Base-by-base conservation (phyloP, 176 grass and related monocot species). In the Lolium multiflorum region DNA sequence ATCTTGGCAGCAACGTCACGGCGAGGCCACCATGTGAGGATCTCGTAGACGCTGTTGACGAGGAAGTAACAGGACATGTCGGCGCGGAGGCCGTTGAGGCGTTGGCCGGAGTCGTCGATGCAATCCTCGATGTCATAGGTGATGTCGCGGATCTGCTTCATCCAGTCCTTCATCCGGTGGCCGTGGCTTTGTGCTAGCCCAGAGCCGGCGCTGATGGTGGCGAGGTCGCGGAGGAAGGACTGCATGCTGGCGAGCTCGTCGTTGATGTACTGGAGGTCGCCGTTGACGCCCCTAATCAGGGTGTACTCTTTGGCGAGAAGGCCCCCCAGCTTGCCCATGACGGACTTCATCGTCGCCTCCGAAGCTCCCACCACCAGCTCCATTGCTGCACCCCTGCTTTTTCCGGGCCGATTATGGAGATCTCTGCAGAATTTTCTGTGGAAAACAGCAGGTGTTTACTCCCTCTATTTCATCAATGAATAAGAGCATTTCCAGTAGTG, bases 181-280 rank as follows among this genome's bases (percentile, higher is more conserved):
- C n/a, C 57, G 57, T n/a, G 57, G 59, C 9, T 16, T 2, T 57
- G 11, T 7, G 6, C 9, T 3, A 43, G 67, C 0, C 37, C 13
- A 0, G 3, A 6, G 20, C 14, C n/a, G 7, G 39, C 0, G 31
- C 37, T 0, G 26, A 14, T 0, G 25, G 62, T 35, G 26, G 26
- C 2, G 26, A 66, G 63, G 26, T 66, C 63, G 31, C 81, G 65
- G 66, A 82, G 65, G 81, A 82, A 82, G 31, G 49, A 38, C 49
- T 71, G 81, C 81, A 82, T 70, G 67, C 16, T 70, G 17, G 35
- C 35, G 3, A 70, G 67, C 17, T 70, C 66, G 35, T 69, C 66
- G 25, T 17, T 77, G 50, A 77, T 77, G 74, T 77, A 77, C 50
- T 77, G 74, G 24, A 77, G 48, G 51, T 77, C 75, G 51, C 75